Conservation (phyloP, 352 stramenopile genomes). For the Peronospora belbahrii region DNA sequence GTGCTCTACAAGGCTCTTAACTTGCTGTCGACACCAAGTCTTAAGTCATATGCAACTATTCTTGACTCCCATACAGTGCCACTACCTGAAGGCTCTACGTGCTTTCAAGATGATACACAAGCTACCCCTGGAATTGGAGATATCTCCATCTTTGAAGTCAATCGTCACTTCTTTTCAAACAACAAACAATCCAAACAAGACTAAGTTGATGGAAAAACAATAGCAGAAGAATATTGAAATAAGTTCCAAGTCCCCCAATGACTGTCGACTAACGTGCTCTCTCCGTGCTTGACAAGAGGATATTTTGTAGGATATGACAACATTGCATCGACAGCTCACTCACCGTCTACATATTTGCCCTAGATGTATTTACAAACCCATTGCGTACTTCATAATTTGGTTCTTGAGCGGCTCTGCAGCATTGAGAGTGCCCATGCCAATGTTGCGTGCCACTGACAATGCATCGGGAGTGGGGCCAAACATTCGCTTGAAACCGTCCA, state of each 20-base stretch:
- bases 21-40: constrained; percentile 55
- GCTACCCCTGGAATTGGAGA: constrained; percentile 71
- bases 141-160: constrained; percentile 69
- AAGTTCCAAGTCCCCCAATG: constrained; percentile 15
- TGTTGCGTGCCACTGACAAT: constrained; percentile 67
- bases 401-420: constrained; percentile 83
- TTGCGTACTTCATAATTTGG: constrained; percentile 86
- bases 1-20: constrained; percentile 83
- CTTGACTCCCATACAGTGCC: constrained; percentile 60
- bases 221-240: constrained; percentile 14
- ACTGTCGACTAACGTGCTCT: constrained; percentile 17
- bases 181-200: constrained; percentile 19
- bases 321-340: constrained; percentile 4
- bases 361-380: constrained; percentile 60
- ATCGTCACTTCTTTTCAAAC: constrained; percentile 43
- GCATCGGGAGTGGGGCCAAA: constrained; percentile 70
- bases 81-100: constrained; percentile 32
- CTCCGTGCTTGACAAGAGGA: constrained; percentile 5
- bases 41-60: constrained; percentile 79
- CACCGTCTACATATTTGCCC: constrained; percentile 7
- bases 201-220: constrained; percentile 6
- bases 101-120: constrained; percentile 37
- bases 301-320: constrained; percentile 5
- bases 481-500: constrained; percentile 87
- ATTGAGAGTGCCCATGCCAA: constrained; percentile 84